Evolutionary conservation across 768 basidiomycete species (phyloP), one percentile per base, ranked within the genome.

Genomic region (Tylopilus sp.): DNA sequence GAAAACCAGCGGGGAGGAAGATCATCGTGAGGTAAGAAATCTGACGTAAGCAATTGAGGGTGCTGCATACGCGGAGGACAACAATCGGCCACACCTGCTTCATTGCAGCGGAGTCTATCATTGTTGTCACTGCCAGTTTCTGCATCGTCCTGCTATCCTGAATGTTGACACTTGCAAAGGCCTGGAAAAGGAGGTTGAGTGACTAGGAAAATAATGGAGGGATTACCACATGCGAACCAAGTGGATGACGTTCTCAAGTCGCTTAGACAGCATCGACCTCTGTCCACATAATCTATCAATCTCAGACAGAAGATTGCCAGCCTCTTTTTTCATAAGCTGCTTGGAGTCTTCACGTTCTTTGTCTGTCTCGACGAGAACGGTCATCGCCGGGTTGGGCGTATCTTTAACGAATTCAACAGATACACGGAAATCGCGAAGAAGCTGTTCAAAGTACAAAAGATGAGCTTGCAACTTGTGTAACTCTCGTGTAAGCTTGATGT

Each of bases 401-500:
- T 71, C 61, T 11, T 53, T 57, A 9, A 84, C 67, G 53, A 85
- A 85, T 3, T 60, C 47, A 2, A 83, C 75, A 0, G 78, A 72
- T 44, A 76, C 75, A 18, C 57, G 60, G 60, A 85, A 82, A 53
- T 82, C 79, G 9, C 75, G 69, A 42, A 84, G 71, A 23, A 84
- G 74, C 20, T 75, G 73, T 15, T 72, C 72, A 59, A 81, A 83
- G 57, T 82, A 78, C 28, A 83, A 57, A 6, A 84, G 71, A 64
- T 82, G 80, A 0, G 82, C 82, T 40, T 80, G 79, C 22, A 83
- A 62, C 52, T 77, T 72, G 57, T 83, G 80, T 35, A 85, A 67
- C 55, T 82, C 79, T 26, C 74, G 74, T 3, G 81, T 82, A 12
- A 80, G 63, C 3, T 64, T 47, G n/a, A 75, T 68, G 46, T 78